Evolutionary conservation across 176 grass and related monocot species (phyloP), one percentile per base, ranked within the genome.

Genomic region (Aegilops tauschii): DNA sequence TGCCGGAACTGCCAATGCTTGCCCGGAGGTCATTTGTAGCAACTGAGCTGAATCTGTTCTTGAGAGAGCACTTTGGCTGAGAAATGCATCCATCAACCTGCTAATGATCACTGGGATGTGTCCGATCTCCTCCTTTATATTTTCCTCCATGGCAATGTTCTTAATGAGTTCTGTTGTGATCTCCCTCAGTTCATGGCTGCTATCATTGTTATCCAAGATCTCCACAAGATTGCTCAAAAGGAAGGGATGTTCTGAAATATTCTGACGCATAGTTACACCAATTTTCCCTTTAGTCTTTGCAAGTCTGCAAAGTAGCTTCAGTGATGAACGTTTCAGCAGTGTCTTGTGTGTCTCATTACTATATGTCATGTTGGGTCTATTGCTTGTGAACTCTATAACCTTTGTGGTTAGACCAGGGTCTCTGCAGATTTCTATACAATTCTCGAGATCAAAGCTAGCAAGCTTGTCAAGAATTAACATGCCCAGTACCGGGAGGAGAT

Each of bases 341-440:
- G 34, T 16, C 13, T 5, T 20, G 0, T 78, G 73, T 14, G 9
- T 8, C 0, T 83, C 37, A 3, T 69, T 52, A 7, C n/a, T 71
- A 37, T 82, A 30, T 1, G 1, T 74, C 8, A 9, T 37, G 29
- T 73, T 3, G 28, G 0, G 42, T 49, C 1, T 50, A 2, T 36
- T 20, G 67, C 28, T 6, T 28, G 85, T 81, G 37, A 83, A 88
- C 8, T 70, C 20, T 69, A 83, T 45, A 8, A 89, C 73, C 40
- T 73, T 88, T 2, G 25, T 0, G 6, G 62, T 71, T 36, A 88
- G 81, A 3, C 16, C 23, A 0, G 6, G 56, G 17, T 39, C 39
- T 63, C 16, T 88, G 67, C 31, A 65, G 76, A 84, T 84, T 40
- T 84, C 87, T 18, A 1, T 18, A 32, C 87, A 89, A 1, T 73